phyloP scores from a whole-genome alignment of 202 grass and related monocot species.

The Brachypodium distachyon region DNA sequence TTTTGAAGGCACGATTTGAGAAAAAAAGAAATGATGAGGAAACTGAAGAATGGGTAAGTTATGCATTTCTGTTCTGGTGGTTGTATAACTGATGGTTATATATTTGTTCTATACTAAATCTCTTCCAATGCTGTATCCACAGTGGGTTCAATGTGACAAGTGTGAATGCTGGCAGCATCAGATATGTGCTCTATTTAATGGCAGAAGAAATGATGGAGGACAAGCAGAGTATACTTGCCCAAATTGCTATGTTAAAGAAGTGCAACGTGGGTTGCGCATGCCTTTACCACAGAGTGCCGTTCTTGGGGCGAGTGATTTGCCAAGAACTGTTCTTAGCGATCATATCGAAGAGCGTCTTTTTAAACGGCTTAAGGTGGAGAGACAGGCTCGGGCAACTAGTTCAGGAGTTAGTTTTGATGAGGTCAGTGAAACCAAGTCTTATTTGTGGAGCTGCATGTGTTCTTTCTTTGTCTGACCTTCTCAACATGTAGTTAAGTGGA shows the following conservation, averaged over 20 bases:
- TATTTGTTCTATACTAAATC: constrained; percentile 21
- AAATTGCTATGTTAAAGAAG: constrained; percentile 78
- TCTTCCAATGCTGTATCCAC: constrained; percentile 35
- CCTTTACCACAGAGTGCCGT: constrained; percentile 95
- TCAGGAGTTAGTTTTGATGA: constrained; percentile 44
- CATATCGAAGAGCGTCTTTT: constrained; percentile 86
- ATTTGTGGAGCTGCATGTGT: background rate
- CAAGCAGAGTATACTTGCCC: constrained; percentile 98
- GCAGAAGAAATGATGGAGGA: constrained; percentile 90
- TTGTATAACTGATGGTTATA: constrained; percentile 7
- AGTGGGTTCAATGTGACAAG: constrained; percentile 99
- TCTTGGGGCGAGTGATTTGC: constrained; percentile 97
- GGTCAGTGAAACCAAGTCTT: constrained; percentile 41
- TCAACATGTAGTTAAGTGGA: background rate
- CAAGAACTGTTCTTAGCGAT: constrained; percentile 89
- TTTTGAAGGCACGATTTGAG: constrained; percentile 69
- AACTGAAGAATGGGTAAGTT: constrained; percentile 98
- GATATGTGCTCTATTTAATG: constrained; percentile 97
- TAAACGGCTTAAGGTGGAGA: constrained; percentile 71
- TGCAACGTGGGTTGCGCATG: constrained; percentile 70
- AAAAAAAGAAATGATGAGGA: constrained; percentile 99
- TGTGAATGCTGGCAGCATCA: constrained; percentile 99
- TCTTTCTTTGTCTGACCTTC: background rate
- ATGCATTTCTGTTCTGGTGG: constrained; percentile 14
- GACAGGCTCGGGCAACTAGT: constrained; percentile 56